Percentiles rank a stretch among this genome's conserved stretches.
phyloP scores from a whole-genome alignment of 2,329 filamentous ascomycete species.

The Endoconidiophora laricicola region DNA sequence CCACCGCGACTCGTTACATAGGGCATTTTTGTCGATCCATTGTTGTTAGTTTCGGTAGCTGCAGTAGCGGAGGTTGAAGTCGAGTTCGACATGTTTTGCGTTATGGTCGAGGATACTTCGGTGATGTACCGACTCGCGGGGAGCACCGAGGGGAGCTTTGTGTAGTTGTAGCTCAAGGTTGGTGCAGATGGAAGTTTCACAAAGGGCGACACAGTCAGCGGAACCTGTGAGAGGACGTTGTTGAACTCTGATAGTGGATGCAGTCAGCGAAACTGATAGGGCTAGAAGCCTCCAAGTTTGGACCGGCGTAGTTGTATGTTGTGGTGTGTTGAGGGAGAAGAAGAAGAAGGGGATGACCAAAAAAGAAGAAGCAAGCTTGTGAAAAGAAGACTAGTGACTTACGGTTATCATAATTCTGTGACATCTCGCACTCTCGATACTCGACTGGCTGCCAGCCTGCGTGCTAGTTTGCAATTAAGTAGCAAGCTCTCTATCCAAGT shows the following conservation, averaged over 20 bases:
- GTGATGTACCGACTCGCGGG: slow-evolving; percentile 31
- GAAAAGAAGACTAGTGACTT: slow-evolving; percentile 11
- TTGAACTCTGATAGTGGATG: slow-evolving; percentile 44
- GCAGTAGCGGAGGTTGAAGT: slow-evolving; percentile 19
- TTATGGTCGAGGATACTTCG: slow-evolving; percentile 24
- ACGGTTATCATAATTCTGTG: slow-evolving; percentile 19
- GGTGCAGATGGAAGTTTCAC: slow-evolving; percentile 77
- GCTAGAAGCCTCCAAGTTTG: no score
- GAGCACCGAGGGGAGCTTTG: slow-evolving; percentile 70
- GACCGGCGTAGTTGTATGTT: no score
- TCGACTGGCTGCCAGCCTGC: background rate
- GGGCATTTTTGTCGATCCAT: slow-evolving; percentile 21
- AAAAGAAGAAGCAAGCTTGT: background rate
- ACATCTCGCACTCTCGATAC: background rate
- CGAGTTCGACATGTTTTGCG: slow-evolving; percentile 10
- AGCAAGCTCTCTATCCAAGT: background rate
- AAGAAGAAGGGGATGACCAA: background rate
- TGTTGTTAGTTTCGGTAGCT: slow-evolving; percentile 21
- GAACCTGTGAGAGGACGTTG: slow-evolving; percentile 78
- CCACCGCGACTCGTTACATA: slow-evolving; percentile 68
- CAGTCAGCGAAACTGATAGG: background rate
- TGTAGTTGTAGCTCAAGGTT: slow-evolving; percentile 91
- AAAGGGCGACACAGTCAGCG: slow-evolving; percentile 87
- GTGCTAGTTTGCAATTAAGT: background rate
- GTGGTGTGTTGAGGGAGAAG: background rate